Evolutionary conservation across 176 grass and related monocot species (phyloP), one percentile per base, ranked within the genome.

Genomic region (Aegilops tauschii): DNA sequence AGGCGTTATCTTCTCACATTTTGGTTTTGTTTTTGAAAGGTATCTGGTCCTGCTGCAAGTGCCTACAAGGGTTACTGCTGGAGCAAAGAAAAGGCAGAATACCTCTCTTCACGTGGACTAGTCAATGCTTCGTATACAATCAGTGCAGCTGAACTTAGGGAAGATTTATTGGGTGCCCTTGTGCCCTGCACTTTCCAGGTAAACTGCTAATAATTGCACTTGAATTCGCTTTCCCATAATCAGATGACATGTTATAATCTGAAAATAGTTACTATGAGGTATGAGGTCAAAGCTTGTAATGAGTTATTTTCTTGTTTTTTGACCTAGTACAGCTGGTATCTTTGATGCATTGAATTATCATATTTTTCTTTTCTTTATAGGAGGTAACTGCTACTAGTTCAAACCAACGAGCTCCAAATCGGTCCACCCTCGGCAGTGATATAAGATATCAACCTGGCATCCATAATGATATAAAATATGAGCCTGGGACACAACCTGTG

Each of bases 21-120:
- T 50, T 88, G 27, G 1, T 42, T 92, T 70, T 75, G 27, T 3
- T 42, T 92, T 70, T 10, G 82, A 76, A 93, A 98, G 93, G 91
- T 98, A 70, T 88, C 77, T 71, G 81, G 89, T 79, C 92, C 93
- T 87, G 77, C 90, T 85, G 91, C 92, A 54, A 97, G 95, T 93
- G 95, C 88, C 65, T 95, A 92, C 82, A 98, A 98, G 84, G 91
- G 93, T 84, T 72, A 50, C 36, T 63, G 39, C 73, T 98, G 92
- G 84, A 87, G 29, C 72, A 95, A 82, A 90, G 85, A 93, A 89
- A 95, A 87, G 82, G 95, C 92, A 84, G 83, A 93, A 54, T 93
- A 90, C 25, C 69, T 95, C 61, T 71, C 88, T 85, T 89, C 93
- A 27, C 70, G 17, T 77, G 95, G 93, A 65, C 44, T 95, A 21